Conservation (phyloP, 352 stramenopile species). For the Phytopythium kandeliae region DNA sequence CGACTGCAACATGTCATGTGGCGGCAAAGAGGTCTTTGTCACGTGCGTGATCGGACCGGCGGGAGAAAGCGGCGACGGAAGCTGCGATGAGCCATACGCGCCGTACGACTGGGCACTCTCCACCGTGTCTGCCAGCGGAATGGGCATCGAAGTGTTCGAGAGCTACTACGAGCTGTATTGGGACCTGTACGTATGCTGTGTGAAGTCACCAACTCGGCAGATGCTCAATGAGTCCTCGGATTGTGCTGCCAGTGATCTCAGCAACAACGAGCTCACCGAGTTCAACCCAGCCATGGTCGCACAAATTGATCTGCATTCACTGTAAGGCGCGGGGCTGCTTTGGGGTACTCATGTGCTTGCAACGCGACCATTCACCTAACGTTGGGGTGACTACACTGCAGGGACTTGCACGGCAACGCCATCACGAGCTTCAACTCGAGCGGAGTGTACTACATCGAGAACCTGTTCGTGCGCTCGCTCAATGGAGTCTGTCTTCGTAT, state of each 20-base stretch:
- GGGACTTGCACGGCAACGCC: not conserved
- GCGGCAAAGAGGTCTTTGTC: not conserved
- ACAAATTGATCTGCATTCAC: not conserved
- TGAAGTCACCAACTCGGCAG: no score
- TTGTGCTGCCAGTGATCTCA: not conserved
- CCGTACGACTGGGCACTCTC: not conserved
- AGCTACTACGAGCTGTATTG: not conserved
- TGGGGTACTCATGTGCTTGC: not conserved
- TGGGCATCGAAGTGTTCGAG: not conserved
- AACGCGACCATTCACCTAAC: not conserved
- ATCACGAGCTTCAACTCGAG: slow-evolving; percentile 2
- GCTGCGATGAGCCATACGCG: not conserved
- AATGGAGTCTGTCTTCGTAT: no score
- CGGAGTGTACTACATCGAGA: not conserved
- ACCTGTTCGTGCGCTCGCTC: not conserved
- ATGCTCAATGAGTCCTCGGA: no score
- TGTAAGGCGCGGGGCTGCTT: not conserved
- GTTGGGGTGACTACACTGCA: not conserved
- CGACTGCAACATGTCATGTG: not conserved
- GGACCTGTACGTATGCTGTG: not conserved
- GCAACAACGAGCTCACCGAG: not conserved
- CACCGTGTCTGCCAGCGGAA: not conserved
- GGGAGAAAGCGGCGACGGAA: not conserved
- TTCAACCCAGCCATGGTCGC: not conserved
- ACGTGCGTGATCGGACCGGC: not conserved